phyloP scores from a whole-genome alignment of 1,284 basidiomycete species.

The Hemileia vastatrix region DNA sequence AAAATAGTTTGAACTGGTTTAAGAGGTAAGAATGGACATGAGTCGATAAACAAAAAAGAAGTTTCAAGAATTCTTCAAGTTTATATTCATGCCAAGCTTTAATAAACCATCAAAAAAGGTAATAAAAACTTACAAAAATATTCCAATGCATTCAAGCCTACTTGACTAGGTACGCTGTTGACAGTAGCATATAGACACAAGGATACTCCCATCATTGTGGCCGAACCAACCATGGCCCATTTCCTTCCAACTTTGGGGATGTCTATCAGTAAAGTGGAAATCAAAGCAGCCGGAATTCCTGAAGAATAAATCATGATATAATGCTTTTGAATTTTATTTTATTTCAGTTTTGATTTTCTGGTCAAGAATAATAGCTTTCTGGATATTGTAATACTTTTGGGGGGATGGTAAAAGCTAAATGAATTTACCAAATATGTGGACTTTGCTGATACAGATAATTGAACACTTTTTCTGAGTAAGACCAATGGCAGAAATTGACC shows the following conservation, averaged over 20 bases:
- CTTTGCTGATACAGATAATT: too few relatives aligned
- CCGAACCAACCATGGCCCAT: not conserved
- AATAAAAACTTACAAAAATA: not conserved
- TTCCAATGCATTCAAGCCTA: not conserved
- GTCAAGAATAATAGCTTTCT: too few relatives aligned
- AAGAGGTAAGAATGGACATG: not conserved
- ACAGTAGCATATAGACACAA: not conserved
- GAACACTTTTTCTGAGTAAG: not conserved
- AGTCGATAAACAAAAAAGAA: too few relatives aligned
- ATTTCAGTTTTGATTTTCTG: too few relatives aligned
- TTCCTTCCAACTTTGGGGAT: not conserved
- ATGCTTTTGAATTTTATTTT: not conserved
- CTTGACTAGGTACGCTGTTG: not conserved
- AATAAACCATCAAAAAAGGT: not conserved
- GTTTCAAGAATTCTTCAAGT: too few relatives aligned
- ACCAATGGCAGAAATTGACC: not conserved
- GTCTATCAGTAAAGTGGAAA: not conserved
- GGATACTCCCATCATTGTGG: not conserved
- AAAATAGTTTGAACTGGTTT: not conserved
- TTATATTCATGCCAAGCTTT: too few relatives aligned
- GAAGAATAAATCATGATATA: conserved; percentile 1
- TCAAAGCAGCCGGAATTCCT: not conserved
- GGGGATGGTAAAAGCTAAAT: too few relatives aligned
- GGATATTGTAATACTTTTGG: too few relatives aligned
- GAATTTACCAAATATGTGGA: too few relatives aligned